Conservation (phyloP, 1,284 basidiomycete species). For the Meripilus lineatus region DNA sequence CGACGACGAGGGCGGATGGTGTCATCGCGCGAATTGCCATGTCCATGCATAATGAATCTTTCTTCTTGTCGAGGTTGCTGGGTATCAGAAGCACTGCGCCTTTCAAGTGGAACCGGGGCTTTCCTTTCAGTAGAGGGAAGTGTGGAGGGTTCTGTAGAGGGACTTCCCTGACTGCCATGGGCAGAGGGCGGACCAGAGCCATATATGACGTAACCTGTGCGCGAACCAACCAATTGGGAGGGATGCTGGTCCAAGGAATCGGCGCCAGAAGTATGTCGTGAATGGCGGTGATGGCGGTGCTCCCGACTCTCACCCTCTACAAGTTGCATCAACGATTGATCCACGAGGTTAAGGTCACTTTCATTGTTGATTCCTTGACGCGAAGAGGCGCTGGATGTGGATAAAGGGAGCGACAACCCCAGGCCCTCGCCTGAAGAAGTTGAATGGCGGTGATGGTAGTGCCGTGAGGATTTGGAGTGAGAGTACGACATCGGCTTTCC, state of each 20-base stretch:
- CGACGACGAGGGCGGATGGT: no score
- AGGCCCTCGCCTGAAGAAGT: constrained; percentile 6
- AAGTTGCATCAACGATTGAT: constrained; percentile 9
- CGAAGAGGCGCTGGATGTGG: neutral
- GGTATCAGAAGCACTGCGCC: neutral
- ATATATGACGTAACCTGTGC: neutral
- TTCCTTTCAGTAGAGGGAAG: neutral
- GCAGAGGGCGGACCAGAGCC: neutral
- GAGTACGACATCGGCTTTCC: no score
- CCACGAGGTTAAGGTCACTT: constrained; percentile 7
- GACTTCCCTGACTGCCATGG: neutral
- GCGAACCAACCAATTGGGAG: constrained; percentile 1
- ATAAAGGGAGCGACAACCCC: neutral
- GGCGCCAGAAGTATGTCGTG: constrained; percentile 6
- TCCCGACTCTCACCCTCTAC: constrained; percentile 4
- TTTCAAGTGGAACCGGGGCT: neutral
- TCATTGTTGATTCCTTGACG: constrained; percentile 2
- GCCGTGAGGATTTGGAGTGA: neutral
- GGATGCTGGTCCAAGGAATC: constrained; percentile 2
- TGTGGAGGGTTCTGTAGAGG: neutral
- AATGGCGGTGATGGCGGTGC: constrained; percentile 6
- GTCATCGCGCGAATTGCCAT: no score
- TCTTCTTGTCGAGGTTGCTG: no score
- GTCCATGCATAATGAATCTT: no score
- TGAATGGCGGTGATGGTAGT: no score